Base-by-base conservation (phyloP, 176 grass and related monocot genomes). In the Areca catechu region DNA sequence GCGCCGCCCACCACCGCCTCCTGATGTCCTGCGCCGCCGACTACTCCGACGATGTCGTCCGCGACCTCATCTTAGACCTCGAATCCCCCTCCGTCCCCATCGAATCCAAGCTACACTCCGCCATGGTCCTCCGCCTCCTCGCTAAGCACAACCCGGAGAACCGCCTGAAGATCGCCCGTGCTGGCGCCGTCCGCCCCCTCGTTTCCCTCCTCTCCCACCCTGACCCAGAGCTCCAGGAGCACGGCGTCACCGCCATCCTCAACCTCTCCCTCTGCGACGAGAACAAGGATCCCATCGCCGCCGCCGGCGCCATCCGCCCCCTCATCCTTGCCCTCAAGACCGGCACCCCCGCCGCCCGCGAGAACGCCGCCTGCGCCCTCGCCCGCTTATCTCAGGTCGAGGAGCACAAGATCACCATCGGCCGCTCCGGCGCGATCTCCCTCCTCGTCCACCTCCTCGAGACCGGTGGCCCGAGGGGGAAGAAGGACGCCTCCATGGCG, bases 251-350 rank as follows among this genome's bases (percentile, higher is more conserved):
- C 16, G 87, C 87, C 57, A 78, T 97, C 56, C 75, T 97, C 49
- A 92, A 97, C 76, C 87, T 97, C 47, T 87, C 91, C 20, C 70
- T 96, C 61, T 90, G 91, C 71, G 83, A 90, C 22, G 91, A 87
- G 71, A 96, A 96, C 83, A 96, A 90, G 65, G 67, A 74, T 16
- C 1, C 27, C 37, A 74, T 96, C 71, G 80, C 74, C 10, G 77
- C 74, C 50, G 82, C 91, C 19, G 86, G 91, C 16, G 86, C 83
- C 17, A 77, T 90, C n/a, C 74, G 77, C 19, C 83, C 81, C 5
- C 71, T 97, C 23, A 87, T 97, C 21, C 69, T 16, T 34, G 75
- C 75, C 19, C 93, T 97, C 69, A 86, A 84, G 76, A 73, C 62
- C 7, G 87, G 83, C 5, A 76, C 83, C 7, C 70, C 89, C 1